A percentile compares a stretch with the other conserved stretches of the same genome.
These are phyloP conservation scores for Barnettozyma populi DNA, from an alignment of 805 yeast genomes.

Conservation along the genomic window DNA sequence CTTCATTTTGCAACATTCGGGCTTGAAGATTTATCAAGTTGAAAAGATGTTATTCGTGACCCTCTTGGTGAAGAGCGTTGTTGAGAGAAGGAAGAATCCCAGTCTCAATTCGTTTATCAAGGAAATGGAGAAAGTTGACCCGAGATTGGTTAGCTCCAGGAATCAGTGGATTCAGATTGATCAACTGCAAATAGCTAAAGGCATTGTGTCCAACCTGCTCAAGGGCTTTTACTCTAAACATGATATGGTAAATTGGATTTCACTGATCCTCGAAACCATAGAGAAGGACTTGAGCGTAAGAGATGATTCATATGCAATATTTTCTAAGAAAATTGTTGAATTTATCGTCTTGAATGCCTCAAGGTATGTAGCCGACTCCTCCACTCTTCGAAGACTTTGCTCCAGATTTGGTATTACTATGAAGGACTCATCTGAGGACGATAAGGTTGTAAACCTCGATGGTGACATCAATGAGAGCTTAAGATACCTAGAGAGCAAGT, in stretches of 20 bases:
- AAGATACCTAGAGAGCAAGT: constrained; percentile 11
- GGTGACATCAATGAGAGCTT: constrained; percentile 16
- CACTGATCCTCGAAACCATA: background rate
- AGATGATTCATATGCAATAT: constrained; percentile 6
- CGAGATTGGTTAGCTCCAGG: constrained; percentile 9
- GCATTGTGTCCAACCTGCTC: constrained; percentile 14
- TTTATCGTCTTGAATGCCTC: constrained; percentile 15
- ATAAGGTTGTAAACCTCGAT: constrained; percentile 8
- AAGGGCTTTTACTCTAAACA: constrained; percentile 7
- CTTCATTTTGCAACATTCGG: constrained; percentile 18
- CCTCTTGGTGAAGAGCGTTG: constrained; percentile 14
- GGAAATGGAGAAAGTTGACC: constrained; percentile 17
- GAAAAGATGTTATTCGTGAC: constrained; percentile 16
- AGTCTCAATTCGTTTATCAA: constrained; percentile 17
- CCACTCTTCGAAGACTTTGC: constrained; percentile 14
- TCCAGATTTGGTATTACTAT: constrained; percentile 6
- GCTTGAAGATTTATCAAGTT: constrained; percentile 9
- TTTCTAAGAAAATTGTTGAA: constrained; percentile 14
- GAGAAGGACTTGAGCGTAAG: background rate
- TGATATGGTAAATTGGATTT: constrained; percentile 14
- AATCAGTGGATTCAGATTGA: constrained; percentile 17
- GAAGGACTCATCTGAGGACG: constrained; percentile 9
- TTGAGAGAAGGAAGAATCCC: constrained; percentile 9
- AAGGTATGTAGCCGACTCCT: constrained; percentile 12
- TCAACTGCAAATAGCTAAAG: constrained; percentile 16